A percentile compares a stretch with the other conserved stretches of the same genome.
phyloP scores from a whole-genome alignment of 495 filamentous ascomycete species.

The Penicillium maclennaniae region DNA sequence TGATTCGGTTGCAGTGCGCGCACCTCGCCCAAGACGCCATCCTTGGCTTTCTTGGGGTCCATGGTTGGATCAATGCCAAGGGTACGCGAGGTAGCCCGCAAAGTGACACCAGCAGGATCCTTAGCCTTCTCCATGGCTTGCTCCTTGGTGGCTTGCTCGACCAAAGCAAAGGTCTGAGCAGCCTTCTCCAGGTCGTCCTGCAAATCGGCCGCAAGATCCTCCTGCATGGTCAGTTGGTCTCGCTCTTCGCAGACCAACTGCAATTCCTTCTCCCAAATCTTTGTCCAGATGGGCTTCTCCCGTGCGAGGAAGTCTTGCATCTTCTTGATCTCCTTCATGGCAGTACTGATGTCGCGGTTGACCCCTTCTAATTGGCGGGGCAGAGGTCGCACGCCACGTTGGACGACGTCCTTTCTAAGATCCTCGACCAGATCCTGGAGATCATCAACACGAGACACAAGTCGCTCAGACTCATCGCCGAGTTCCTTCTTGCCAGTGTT shows the following conservation, averaged over 20 bases:
- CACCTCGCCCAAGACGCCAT: conserved; percentile 88
- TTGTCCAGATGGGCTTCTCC: conserved; percentile 95
- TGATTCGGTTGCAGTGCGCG: conserved; percentile 94
- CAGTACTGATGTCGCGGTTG: conserved; percentile 75
- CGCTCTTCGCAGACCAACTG: conserved; percentile 91
- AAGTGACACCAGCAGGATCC: conserved; percentile 30
- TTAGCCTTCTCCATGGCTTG: conserved; percentile 69
- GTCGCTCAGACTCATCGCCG: conserved; percentile 75
- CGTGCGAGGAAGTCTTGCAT: conserved; percentile 86
- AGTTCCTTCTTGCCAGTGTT: conserved; percentile 80
- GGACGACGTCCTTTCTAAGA: conserved; percentile 93
- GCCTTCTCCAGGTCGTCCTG: conserved; percentile 95
- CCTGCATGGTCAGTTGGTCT: conserved; percentile 88
- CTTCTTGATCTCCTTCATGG: conserved; percentile 86
- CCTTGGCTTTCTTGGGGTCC: conserved; percentile 79
- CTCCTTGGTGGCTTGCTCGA: conserved; percentile 95
- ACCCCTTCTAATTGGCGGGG: conserved; percentile 88
- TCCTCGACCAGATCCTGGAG: conserved; percentile 95
- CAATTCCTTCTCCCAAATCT: conserved; percentile 97
- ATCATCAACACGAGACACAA: conserved; percentile 90
- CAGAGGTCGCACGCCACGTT: conserved; percentile 84
- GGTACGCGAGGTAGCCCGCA: conserved; percentile 54
- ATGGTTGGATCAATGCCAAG: conserved; percentile 61
- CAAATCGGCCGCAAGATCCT: conserved; percentile 87
- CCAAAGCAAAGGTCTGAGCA: conserved; percentile 83